phyloP scores from a whole-genome alignment of 805 yeast species.

The Metschnikowia anglica region DNA sequence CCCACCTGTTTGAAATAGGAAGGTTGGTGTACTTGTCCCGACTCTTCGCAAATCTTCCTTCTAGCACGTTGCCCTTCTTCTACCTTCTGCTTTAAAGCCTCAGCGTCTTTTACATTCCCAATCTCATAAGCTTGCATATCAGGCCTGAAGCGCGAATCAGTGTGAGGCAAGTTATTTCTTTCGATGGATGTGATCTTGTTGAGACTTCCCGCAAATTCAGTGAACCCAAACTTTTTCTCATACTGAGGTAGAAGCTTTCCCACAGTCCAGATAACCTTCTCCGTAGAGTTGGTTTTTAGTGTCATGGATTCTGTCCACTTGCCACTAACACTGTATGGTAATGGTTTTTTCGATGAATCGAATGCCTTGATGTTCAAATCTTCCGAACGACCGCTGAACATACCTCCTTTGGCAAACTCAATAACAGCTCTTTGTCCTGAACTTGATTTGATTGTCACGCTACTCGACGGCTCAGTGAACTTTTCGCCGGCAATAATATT shows the following conservation, averaged over 20 bases:
- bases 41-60: conserved; percentile 56
- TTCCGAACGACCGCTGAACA: conserved; percentile 84
- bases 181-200: conserved; percentile 79
- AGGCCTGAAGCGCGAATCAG: conserved; percentile 89
- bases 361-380: conserved; percentile 48
- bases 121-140: conserved; percentile 73
- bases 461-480: conserved; percentile 81
- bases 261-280: conserved; percentile 63
- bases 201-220: conserved; percentile 75
- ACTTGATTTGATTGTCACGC: conserved; percentile 64
- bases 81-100: conserved; percentile 58
- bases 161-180: conserved; percentile 63
- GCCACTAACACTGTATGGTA: conserved; percentile 55
- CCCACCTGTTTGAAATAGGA: conserved; percentile 57
- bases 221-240: conserved; percentile 77
- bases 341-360: conserved; percentile 35
- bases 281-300: conserved; percentile 42
- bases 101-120: conserved; percentile 72
- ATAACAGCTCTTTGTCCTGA: conserved; percentile 68
- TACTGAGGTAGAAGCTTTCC: conserved; percentile 61
- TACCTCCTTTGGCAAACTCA: conserved; percentile 76
- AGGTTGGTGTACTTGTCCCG: conserved; percentile 51
- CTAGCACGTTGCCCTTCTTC: conserved; percentile 82
- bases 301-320: conserved; percentile 78
- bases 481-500: conserved; percentile 94